Base-by-base conservation (phyloP, 169 alveolate species). In the Plasmodium sp. region DNA sequence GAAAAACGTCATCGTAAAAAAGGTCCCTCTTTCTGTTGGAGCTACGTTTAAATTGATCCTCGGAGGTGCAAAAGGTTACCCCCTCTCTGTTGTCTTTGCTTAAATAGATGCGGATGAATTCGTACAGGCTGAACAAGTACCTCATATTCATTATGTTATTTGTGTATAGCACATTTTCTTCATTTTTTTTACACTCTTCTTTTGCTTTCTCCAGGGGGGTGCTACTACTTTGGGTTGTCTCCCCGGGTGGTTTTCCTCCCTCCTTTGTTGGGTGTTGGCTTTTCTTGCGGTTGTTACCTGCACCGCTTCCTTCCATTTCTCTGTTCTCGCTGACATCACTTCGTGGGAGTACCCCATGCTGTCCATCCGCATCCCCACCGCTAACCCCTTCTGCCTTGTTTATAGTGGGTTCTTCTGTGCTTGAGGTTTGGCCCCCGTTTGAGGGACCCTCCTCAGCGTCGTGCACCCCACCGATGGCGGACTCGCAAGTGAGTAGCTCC, bases 131-230 rank as follows among this genome's bases (percentile, higher is more conserved):
- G 82, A 90, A 74, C 45, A 90, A 48, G n/a, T 80, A 62, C 45
- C 94, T 90, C 51, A 90, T 90, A 41, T 73, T 90, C 18, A 90
- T 58, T 22, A 80, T 90, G 43, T 90, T 90, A 41, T 90, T 90
- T 16, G 93, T 85, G 80, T 74, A 45, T 16, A 85, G 67, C n/a
- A 85, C 51, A 22, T 75, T 75, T 9, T 67, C 72, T 31, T 43
- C 71, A 18, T 27, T 31, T 18, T 31, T 18, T 79, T 81, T 45
- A 48, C 12, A 81, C 14, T 6, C n/a, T 12, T n/a, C 14, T 39
- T 39, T 67, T 36, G 31, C 33, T 33, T 51, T 75, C 43, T 51
- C 58, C 34, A 10, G 43, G 18, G 77, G 33, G 36, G 39, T 75
- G 12, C 31, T 36, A 36, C 71, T 22, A 22, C 39, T 39, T 9